Percentiles rank a stretch among this genome's conserved stretches.
These are phyloP conservation scores for Kluyveromyces starmeri DNA, from an alignment of 805 yeast genomes.

Conservation along the genomic window DNA sequence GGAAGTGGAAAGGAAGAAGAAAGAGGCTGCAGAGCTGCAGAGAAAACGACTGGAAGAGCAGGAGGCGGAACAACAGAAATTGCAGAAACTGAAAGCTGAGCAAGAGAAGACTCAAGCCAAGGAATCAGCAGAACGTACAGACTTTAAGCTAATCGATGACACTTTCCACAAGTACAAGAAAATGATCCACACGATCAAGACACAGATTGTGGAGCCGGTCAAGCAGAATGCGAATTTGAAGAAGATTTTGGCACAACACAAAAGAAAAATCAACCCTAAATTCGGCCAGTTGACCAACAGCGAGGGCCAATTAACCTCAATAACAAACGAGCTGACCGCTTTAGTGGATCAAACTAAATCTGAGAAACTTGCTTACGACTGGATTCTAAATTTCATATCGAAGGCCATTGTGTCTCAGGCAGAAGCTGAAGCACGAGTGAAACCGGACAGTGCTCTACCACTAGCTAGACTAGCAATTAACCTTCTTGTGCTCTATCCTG, in stretches of 20 bases:
- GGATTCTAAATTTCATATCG: conserved; percentile 76
- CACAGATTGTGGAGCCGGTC: conserved; percentile 47
- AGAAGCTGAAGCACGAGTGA: conserved; percentile 80
- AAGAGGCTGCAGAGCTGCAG: conserved; percentile 12
- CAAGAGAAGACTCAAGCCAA: conserved; percentile 14
- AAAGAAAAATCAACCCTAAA: conserved; percentile 75
- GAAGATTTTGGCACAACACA: conserved; percentile 46
- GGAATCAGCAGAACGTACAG: conserved; percentile 18
- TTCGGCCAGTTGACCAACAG: conserved; percentile 87
- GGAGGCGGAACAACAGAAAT: conserved; percentile 15
- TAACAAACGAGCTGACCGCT: conserved; percentile 42
- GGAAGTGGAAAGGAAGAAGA: conserved; percentile 12
- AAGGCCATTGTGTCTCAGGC: conserved; percentile 86
- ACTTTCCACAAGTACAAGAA: conserved; percentile 40
- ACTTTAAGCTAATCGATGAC: conserved; percentile 32
- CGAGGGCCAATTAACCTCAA: conserved; percentile 42
- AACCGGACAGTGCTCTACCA: conserved; percentile 71
- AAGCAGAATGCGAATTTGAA: conserved; percentile 44
- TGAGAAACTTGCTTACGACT: conserved; percentile 48
- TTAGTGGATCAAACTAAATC: conserved; percentile 41
- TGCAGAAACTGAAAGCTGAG: conserved; percentile 15
- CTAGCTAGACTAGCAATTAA: conserved; percentile 56
- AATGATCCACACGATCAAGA: conserved; percentile 51
- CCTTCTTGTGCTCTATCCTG: conserved; percentile 42
- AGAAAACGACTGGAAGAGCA: conserved; percentile 21